Conservation (phyloP, 176 grass and related monocot genomes). For the Chrysopogon serrulatus region DNA sequence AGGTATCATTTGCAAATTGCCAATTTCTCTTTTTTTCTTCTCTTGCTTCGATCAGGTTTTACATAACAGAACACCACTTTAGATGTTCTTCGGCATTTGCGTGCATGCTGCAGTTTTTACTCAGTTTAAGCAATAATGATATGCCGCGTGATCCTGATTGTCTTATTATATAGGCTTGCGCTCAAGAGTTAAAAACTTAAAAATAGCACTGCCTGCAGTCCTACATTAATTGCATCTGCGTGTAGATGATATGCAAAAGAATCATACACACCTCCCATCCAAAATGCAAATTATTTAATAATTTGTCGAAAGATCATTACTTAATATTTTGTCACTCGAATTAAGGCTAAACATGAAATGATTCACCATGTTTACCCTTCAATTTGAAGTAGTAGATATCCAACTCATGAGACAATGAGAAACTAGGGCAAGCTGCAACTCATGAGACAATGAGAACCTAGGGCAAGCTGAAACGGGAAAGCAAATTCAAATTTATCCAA, state of each 20-base stretch:
- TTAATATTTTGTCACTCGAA: no score
- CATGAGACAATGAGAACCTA: no score
- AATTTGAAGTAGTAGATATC: background rate
- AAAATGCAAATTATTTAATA: background rate
- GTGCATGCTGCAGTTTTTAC: no score
- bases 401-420: no score
- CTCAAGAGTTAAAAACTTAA: background rate
- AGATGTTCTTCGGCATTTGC: no score
- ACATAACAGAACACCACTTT: no score
- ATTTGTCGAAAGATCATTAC: no score
- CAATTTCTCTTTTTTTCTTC: background rate
- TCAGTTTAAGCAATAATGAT: no score
- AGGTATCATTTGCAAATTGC: background rate
- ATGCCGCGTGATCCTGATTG: no score
- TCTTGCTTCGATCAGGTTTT: background rate
- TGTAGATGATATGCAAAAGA: background rate
- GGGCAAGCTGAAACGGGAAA: no score
- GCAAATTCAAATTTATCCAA: no score
- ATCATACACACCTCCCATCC: background rate
- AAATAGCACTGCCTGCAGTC: background rate
- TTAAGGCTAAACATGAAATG: background rate
- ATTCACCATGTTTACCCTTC: background rate
- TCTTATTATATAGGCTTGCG: background rate
- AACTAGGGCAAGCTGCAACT: no score
- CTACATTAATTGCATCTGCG: background rate